Evolutionary conservation across 768 basidiomycete species (phyloP).

Genomic region (Russula vinacea): DNA sequence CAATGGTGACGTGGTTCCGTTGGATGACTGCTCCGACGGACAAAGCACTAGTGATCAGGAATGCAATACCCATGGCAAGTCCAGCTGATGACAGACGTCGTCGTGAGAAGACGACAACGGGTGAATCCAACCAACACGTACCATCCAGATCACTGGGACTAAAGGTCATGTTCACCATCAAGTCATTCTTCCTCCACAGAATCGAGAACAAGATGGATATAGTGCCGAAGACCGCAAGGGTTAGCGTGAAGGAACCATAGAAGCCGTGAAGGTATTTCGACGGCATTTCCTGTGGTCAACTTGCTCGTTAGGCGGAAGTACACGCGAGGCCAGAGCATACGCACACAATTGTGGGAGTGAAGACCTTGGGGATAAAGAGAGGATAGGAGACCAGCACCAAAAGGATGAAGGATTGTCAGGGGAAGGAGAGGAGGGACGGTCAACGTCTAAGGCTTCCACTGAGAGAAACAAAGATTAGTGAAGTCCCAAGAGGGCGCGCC

Average conservation of each 20-base stretch:
- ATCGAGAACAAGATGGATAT: conserved; percentile 65
- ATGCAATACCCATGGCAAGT: conserved; percentile 59
- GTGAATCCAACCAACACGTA: conserved; percentile 36
- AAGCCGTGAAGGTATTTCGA: conserved; percentile 65
- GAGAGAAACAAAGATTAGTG: conserved; percentile 37
- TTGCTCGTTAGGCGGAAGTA: not conserved
- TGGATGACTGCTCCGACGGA: conserved; percentile 72
- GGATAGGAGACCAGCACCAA: conserved; percentile 19
- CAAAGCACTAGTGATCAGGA: conserved; percentile 64
- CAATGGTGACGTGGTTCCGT: conserved; percentile 61
- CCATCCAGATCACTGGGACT: conserved; percentile 56
- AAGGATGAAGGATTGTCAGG: conserved; percentile 2
- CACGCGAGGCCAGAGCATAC: not conserved
- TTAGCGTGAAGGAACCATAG: conserved; percentile 70
- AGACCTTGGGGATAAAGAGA: not conserved
- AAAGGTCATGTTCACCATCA: conserved; percentile 74
- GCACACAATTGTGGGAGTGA: conserved; percentile 1
- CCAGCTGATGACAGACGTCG: conserved; percentile 50
- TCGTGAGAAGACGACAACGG: not conserved
- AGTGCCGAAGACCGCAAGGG: conserved; percentile 66
- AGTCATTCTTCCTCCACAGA: conserved; percentile 62
- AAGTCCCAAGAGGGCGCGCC: conserved; percentile 20
- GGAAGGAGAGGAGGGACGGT: conserved; percentile 19
- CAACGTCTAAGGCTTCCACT: conserved; percentile 26
- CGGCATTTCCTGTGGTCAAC: conserved; percentile 49